Evolutionary conservation across 2,329 filamentous ascomycete species (phyloP).

Genomic region (Fusarium caatingaense): DNA sequence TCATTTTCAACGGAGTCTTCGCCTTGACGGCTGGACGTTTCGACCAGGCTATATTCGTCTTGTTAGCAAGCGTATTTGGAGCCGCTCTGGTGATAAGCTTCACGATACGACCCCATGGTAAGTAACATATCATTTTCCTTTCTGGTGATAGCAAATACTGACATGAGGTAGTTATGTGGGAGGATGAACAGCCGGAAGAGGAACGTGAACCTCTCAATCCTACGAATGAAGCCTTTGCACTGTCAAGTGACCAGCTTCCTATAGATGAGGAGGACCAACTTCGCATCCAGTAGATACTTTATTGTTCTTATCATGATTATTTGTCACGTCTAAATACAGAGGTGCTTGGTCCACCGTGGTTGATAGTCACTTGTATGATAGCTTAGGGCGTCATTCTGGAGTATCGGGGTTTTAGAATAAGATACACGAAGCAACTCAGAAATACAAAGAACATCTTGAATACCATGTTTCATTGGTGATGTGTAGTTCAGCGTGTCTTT

Average conservation of each 20-base stretch:
- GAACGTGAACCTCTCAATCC: constrained; percentile 44
- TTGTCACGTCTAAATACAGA: neutral
- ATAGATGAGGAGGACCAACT: constrained; percentile 48
- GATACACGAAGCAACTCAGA: constrained; percentile 19
- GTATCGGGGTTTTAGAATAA: constrained; percentile 7
- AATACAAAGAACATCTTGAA: neutral
- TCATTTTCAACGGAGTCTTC: constrained; percentile 88
- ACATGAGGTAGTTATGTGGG: constrained; percentile 50
- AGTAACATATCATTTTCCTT: constrained; percentile 53
- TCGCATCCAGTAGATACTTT: constrained; percentile 39
- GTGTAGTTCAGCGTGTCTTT: neutral
- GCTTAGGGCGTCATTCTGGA: neutral
- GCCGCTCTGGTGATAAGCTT: constrained; percentile 74
- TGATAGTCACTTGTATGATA: constrained; percentile 4
- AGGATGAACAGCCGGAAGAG: constrained; percentile 38
- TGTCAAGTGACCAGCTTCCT: constrained; percentile 28
- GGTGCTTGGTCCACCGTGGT: neutral
- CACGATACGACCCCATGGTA: constrained; percentile 79
- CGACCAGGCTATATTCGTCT: constrained; percentile 85
- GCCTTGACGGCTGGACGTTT: constrained; percentile 81
- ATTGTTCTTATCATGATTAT: neutral
- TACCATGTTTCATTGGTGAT: neutral
- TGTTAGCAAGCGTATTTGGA: constrained; percentile 74
- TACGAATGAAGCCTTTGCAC: constrained; percentile 17
- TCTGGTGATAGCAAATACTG: constrained; percentile 14